These are phyloP conservation scores for Bretschneidera sinensis DNA, from an alignment of 345 rosid species.

Conservation along the genomic window DNA sequence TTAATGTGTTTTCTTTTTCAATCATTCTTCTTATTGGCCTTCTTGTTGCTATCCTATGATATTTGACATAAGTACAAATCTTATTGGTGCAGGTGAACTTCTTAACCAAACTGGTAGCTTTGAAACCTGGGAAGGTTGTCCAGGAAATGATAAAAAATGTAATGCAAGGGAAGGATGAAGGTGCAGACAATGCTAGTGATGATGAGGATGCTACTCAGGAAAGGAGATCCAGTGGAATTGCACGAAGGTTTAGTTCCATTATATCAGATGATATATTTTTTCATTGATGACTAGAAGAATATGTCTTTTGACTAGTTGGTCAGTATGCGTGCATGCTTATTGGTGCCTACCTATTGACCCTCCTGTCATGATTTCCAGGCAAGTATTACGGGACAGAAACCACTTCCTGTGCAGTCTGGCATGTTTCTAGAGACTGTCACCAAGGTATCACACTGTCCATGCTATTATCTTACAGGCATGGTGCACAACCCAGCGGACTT, in stretches of 20 bases:
- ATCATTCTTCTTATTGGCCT: too few species aligned
- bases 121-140: conserved; percentile 77
- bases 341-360: background rate
- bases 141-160: conserved; percentile 78
- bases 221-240: conserved; percentile 40
- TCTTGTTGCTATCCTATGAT: background rate
- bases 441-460: conserved; percentile 42
- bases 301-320: background rate
- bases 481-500: background rate
- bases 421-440: conserved; percentile 95
- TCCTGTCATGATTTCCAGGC: conserved; percentile 40
- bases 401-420: conserved; percentile 91
- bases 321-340: background rate
- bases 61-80: too few species aligned
- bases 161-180: conserved; percentile 91
- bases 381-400: conserved; percentile 70
- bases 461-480: background rate
- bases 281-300: background rate
- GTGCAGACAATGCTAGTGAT: conserved; percentile 52
- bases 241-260: conserved; percentile 58
- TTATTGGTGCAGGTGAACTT: conserved; percentile 61
- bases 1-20: background rate
- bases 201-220: conserved; percentile 30
- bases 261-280: too few species aligned
- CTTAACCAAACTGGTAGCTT: conserved; percentile 78